A percentile compares a stretch with the other conserved stretches of the same genome.
These are phyloP conservation scores for Kodamaea sp. DNA, from an alignment of 1,139 yeast species.

Conservation along the genomic window DNA sequence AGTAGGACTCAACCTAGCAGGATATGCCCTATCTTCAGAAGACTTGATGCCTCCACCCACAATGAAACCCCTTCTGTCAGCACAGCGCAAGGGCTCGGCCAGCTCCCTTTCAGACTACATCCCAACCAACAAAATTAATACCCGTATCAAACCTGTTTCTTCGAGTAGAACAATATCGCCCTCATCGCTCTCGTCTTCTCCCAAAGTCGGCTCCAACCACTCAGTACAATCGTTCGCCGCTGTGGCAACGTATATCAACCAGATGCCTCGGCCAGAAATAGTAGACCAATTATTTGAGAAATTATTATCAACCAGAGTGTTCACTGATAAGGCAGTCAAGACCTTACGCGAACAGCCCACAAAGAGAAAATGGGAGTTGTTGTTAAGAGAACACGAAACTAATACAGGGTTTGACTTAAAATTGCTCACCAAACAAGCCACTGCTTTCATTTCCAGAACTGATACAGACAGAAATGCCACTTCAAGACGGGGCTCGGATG, in stretches of 20 bases:
- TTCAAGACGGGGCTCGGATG: constrained; percentile 2
- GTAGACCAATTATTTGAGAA: constrained; percentile 44
- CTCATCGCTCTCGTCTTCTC: constrained; percentile 6
- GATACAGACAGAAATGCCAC: constrained; percentile 1
- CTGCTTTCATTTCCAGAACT: constrained; percentile 5
- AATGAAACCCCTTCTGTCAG: constrained; percentile 9
- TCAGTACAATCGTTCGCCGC: constrained; percentile 36
- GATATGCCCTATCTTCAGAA: constrained; percentile 29
- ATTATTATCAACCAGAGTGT: constrained; percentile 39
- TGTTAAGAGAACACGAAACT: constrained; percentile 44
- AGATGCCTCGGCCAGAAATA: constrained; percentile 37
- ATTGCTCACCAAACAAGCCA: constrained; percentile 16
- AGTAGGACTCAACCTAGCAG: constrained; percentile 25
- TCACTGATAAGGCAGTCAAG: constrained; percentile 36
- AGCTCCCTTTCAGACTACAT: constrained; percentile 14
- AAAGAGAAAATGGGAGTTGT: constrained; percentile 47
- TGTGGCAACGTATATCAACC: constrained; percentile 32
- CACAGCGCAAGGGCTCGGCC: constrained; percentile 14
- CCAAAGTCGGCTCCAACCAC: constrained; percentile 13
- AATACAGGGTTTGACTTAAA: constrained; percentile 39
- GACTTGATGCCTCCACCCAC: constrained; percentile 28
- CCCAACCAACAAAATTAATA: constrained; percentile 5
- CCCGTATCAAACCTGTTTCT: constrained; percentile 8
- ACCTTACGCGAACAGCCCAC: constrained; percentile 34
- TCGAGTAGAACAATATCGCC: constrained; percentile 9